Evolutionary conservation across 148 eudicot species (phyloP), one percentile per base, ranked within the genome.

Genomic region (Mesembryanthemum crystallinum): DNA sequence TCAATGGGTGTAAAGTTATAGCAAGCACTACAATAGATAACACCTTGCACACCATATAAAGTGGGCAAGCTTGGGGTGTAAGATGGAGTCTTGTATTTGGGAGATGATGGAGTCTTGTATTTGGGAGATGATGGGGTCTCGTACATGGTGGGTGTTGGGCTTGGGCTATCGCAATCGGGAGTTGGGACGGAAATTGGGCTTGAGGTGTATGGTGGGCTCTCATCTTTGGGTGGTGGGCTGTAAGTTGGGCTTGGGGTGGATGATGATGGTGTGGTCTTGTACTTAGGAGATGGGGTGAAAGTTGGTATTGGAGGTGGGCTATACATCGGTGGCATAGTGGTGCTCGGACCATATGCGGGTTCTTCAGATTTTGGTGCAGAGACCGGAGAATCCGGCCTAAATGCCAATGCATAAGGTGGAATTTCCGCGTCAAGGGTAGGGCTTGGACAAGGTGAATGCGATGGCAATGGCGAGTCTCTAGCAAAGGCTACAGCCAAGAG

Each of bases 1-100:
- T 77, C 69, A 24, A 77, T 77, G 39, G 80, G 69, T n/a, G 69
- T 77, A 14, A 29, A 30, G 8, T 77, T 61, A 60, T 77, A n/a
- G 35, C 74, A 77, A 9, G 79, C 69, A 6, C 17, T 23, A 33
- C 79, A 77, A 18, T 42, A 77, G 5, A 77, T 69, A 23, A 77
- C 68, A 27, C 79, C 78, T 55, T 75, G 78, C 17, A 75, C 78
- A 24, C 71, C 72, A 17, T 75, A 75, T 28, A 51, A 6, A 13
- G n/a, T 37, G 8, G 70, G 24, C 15, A 67, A 49, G n/a, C n/a
- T n/a, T n/a, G n/a, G n/a, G n/a, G n/a, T n/a, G n/a, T n/a, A n/a
- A n/a, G n/a, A n/a, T n/a, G n/a, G n/a, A n/a, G n/a, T n/a, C n/a
- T n/a, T n/a, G n/a, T n/a, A n/a, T n/a, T n/a, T n/a, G n/a, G n/a